These are phyloP conservation scores for Adansonia digitata DNA, from an alignment of 345 rosid species.

Conservation along the genomic window DNA sequence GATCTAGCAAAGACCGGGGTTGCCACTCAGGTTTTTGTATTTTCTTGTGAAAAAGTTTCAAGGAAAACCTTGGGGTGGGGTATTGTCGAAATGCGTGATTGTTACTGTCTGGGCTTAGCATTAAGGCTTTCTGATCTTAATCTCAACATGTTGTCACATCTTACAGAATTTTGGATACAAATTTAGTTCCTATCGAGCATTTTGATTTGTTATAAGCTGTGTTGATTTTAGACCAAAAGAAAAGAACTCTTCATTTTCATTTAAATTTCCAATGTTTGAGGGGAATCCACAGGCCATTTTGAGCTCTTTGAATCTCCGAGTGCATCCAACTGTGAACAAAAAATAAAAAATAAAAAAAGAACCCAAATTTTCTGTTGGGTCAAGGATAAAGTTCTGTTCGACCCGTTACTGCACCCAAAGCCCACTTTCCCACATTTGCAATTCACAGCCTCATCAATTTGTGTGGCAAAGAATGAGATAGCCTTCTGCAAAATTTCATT, in stretches of 20 bases:
- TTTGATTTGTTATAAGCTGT: not conserved
- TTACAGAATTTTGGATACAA: not conserved
- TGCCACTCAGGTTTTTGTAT: constrained; percentile 18
- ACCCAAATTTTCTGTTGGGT: not conserved
- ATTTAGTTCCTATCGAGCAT: not conserved
- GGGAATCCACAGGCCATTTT: not conserved
- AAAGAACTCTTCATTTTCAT: not conserved
- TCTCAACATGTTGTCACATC: not conserved
- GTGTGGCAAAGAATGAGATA: constrained; percentile 72
- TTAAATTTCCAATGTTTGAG: not conserved
- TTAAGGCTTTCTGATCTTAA: not conserved
- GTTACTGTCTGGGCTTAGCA: not conserved
- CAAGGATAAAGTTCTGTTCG: not conserved
- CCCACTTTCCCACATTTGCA: constrained; percentile 1
- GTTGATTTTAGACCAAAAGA: no score
- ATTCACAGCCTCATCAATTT: constrained; percentile 35
- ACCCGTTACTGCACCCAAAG: not conserved
- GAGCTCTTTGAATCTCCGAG: not conserved
- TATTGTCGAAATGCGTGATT: not conserved
- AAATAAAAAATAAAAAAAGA: not conserved
- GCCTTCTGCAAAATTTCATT: constrained; percentile 17
- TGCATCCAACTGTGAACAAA: not conserved
- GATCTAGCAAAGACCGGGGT: constrained; percentile 10
- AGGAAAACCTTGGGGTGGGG: constrained; percentile 41
- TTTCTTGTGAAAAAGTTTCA: constrained; percentile 26